phyloP scores from a whole-genome alignment of 352 stramenopile species.

The Globisporangium nagaii region DNA sequence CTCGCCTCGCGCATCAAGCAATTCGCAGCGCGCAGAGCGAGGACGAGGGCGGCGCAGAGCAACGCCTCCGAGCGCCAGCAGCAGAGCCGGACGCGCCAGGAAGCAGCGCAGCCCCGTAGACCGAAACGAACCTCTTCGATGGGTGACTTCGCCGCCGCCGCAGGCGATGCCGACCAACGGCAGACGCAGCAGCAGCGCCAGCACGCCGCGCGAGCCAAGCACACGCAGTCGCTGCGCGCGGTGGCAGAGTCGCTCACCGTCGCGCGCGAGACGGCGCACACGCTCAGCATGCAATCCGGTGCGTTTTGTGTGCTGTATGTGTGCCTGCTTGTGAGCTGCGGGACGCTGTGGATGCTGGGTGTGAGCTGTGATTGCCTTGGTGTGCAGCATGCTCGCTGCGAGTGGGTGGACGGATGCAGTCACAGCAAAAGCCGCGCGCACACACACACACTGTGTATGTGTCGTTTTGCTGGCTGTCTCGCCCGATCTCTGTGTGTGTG shows the following conservation, averaged over 20 bases:
- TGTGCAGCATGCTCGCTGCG: not conserved
- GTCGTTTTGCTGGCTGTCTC: too few relatives aligned
- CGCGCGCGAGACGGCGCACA: slow-evolving; percentile 51
- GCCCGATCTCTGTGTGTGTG: too few relatives aligned
- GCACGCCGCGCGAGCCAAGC: slow-evolving; percentile 25
- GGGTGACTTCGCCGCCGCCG: slow-evolving; percentile 5
- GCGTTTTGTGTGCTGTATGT: not conserved
- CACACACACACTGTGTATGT: too few relatives aligned
- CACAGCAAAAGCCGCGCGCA: too few relatives aligned
- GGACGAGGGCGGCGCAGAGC: too few relatives aligned
- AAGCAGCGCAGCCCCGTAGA: too few relatives aligned
- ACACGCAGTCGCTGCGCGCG: slow-evolving; percentile 43
- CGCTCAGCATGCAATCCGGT: slow-evolving; percentile 59
- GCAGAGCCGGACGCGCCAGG: too few relatives aligned
- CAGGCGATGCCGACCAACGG: not conserved
- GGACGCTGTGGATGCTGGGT: too few relatives aligned
- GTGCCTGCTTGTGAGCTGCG: not conserved
- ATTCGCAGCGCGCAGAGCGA: too few relatives aligned
- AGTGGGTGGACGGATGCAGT: not conserved
- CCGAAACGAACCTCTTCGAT: too few relatives aligned
- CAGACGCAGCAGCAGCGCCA: slow-evolving; percentile 5
- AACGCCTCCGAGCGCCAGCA: too few relatives aligned
- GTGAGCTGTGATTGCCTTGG: not conserved
- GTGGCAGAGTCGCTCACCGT: slow-evolving; percentile 47
- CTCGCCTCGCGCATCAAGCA: too few relatives aligned